Percentiles rank a stretch among this genome's conserved stretches.
Conservation (phyloP, 2,329 filamentous ascomycete genomes). For the Monosporascus sp. region DNA sequence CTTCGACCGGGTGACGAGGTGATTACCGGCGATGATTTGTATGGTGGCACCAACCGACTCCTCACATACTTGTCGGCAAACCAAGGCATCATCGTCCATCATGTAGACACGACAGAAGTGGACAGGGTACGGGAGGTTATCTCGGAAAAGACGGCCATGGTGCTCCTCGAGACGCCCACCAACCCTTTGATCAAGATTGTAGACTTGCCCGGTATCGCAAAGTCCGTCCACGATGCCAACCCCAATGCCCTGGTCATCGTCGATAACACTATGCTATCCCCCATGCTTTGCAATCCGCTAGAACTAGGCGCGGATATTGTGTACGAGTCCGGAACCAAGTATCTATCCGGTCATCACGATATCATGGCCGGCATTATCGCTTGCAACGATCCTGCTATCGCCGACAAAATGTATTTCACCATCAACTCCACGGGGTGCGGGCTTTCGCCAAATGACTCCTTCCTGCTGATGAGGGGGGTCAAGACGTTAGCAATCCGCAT, state of each 20-base stretch:
- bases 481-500: constrained; percentile 97
- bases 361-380: constrained; percentile 98
- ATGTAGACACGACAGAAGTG: constrained; percentile 86
- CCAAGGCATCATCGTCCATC: constrained; percentile 87
- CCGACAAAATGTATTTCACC: constrained; percentile 89
- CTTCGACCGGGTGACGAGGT: constrained; percentile 93
- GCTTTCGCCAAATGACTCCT: constrained; percentile 90
- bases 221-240: constrained; percentile 71
- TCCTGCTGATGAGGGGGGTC: constrained; percentile 88
- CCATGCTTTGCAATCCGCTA: constrained; percentile 87
- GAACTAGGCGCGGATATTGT: constrained; percentile 93
- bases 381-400: constrained; percentile 74
- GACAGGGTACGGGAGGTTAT: constrained; percentile 65
- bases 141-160: constrained; percentile 83
- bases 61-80: constrained; percentile 88
- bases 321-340: constrained; percentile 97
- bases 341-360: constrained; percentile 95
- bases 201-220: constrained; percentile 78
- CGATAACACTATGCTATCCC: constrained; percentile 98
- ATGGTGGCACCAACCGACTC: constrained; percentile 90
- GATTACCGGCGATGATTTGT: constrained; percentile 92
- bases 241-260: constrained; percentile 78
- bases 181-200: constrained; percentile 98
- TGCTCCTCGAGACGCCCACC: constrained; percentile 91
- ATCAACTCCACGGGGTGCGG: constrained; percentile 97